Conservation (phyloP, 225 moss, liverwort and hornwort genomes). For the Straminergon stramineum region DNA sequence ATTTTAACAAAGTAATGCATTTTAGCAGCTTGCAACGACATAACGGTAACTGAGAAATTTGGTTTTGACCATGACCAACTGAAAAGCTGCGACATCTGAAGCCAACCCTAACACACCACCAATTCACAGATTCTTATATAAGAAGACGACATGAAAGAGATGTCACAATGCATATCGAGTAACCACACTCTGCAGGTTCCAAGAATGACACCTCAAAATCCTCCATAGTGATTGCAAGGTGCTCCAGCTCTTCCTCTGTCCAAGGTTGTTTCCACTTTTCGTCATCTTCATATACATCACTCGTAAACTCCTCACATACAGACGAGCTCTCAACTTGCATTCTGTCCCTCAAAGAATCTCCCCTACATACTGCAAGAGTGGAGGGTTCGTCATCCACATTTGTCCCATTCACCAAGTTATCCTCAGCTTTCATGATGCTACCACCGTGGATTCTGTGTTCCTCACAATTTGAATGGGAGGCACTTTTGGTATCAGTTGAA, state of each 20-base stretch:
- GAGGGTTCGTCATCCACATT: conserved; percentile 42
- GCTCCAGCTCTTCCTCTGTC: conserved; percentile 62
- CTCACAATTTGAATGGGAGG: not conserved
- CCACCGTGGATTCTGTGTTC: not conserved
- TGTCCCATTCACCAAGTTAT: not conserved
- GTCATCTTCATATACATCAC: conserved; percentile 17
- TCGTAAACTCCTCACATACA: conserved; percentile 27
- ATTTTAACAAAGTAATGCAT: not conserved
- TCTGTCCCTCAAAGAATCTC: conserved; percentile 17
- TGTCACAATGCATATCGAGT: not conserved
- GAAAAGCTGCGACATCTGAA: not conserved
- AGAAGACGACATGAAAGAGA: not conserved
- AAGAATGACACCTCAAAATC: conserved; percentile 72
- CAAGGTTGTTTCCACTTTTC: conserved; percentile 60
- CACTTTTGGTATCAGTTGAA: conserved; percentile 11
- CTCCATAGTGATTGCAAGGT: conserved; percentile 88
- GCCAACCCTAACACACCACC: not conserved
- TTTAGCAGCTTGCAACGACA: not conserved
- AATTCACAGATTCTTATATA: not conserved
- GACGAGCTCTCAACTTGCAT: conserved; percentile 35
- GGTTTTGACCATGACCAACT: not conserved
- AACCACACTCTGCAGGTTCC: not conserved
- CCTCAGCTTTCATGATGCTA: not conserved
- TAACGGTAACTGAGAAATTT: not conserved
- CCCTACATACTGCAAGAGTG: conserved; percentile 41